A percentile compares a stretch with the other conserved stretches of the same genome.
These are phyloP conservation scores for Mrakia gelida DNA, from an alignment of 768 basidiomycete species.

Conservation along the genomic window DNA sequence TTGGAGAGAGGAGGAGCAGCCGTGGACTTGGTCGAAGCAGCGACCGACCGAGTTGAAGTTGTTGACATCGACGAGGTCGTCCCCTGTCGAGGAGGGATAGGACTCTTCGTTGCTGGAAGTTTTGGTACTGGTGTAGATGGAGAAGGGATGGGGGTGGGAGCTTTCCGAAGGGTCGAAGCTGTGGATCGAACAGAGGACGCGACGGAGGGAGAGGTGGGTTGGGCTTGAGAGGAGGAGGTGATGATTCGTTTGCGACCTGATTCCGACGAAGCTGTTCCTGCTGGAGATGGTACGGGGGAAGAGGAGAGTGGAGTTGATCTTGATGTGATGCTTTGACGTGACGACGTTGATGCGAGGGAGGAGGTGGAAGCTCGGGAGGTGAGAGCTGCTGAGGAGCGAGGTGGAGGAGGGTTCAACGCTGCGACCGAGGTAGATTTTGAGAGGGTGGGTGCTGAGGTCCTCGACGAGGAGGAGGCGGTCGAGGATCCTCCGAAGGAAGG, in stretches of 20 bases:
- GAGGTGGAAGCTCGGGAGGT: neutral
- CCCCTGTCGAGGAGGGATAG: neutral
- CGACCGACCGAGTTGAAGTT: neutral
- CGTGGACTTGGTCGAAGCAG: neutral
- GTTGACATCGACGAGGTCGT: slow-evolving; percentile 9
- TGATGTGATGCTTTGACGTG: neutral
- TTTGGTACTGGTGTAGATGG: slow-evolving; percentile 11
- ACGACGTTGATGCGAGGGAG: slow-evolving; percentile 8
- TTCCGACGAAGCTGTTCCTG: neutral
- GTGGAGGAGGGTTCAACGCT: neutral
- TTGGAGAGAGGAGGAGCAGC: neutral
- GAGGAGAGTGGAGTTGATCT: neutral
- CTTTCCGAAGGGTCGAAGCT: slow-evolving; percentile 46
- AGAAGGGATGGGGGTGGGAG: neutral
- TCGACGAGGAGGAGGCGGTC: neutral
- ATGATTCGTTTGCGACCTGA: neutral
- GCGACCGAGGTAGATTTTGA: slow-evolving; percentile 2
- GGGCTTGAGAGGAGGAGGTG: neutral
- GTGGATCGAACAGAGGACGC: slow-evolving; percentile 2
- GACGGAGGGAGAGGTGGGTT: neutral
- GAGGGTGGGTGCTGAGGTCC: neutral
- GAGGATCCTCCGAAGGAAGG: slow-evolving; percentile 5
- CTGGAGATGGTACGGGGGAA: neutral
- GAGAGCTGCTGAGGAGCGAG: neutral
- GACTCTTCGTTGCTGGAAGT: neutral